Conservation (phyloP, 805 yeast genomes). For the Nakazawaea molendinolei region DNA sequence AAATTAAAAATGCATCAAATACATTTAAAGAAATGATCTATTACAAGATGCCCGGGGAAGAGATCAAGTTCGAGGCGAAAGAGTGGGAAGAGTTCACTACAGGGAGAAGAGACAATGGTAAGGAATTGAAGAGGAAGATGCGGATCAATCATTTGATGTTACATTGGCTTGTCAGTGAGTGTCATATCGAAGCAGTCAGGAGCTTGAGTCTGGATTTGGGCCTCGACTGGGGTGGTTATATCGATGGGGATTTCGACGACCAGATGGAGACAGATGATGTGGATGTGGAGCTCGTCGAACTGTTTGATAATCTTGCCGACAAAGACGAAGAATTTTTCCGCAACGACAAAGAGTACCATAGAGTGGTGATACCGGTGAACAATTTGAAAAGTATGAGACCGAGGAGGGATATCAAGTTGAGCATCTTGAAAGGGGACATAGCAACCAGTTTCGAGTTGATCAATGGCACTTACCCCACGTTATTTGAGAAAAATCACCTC, state of each 20-base stretch:
- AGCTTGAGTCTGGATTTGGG: slow-evolving; percentile 55
- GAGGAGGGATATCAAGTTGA: slow-evolving; percentile 45
- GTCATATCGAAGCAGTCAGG: slow-evolving; percentile 62
- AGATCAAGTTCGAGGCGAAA: background rate
- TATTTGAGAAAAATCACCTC: slow-evolving; percentile 55
- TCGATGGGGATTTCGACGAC: slow-evolving; percentile 19
- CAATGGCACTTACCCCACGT: slow-evolving; percentile 53
- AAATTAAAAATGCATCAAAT: background rate
- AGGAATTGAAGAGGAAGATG: slow-evolving; percentile 12
- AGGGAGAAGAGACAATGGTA: no score
- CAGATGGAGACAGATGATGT: slow-evolving; percentile 19
- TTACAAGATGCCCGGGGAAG: slow-evolving; percentile 3
- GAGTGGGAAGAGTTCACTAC: no score
- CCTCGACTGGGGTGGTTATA: slow-evolving; percentile 16
- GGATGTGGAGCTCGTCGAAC: slow-evolving; percentile 18
- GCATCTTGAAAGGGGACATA: slow-evolving; percentile 55
- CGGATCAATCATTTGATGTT: slow-evolving; percentile 49
- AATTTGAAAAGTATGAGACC: slow-evolving; percentile 47
- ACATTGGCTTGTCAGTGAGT: slow-evolving; percentile 73
- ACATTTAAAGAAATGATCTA: slow-evolving; percentile 9
- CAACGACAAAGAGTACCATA: background rate
- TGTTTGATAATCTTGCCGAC: slow-evolving; percentile 13
- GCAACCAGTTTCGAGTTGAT: slow-evolving; percentile 50
- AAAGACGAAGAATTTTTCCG: slow-evolving; percentile 11
- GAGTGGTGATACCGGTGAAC: slow-evolving; percentile 8